A percentile compares a stretch with the other conserved stretches of the same genome.
phyloP scores from a whole-genome alignment of 768 basidiomycete species.

The Russula ochroleuca region DNA sequence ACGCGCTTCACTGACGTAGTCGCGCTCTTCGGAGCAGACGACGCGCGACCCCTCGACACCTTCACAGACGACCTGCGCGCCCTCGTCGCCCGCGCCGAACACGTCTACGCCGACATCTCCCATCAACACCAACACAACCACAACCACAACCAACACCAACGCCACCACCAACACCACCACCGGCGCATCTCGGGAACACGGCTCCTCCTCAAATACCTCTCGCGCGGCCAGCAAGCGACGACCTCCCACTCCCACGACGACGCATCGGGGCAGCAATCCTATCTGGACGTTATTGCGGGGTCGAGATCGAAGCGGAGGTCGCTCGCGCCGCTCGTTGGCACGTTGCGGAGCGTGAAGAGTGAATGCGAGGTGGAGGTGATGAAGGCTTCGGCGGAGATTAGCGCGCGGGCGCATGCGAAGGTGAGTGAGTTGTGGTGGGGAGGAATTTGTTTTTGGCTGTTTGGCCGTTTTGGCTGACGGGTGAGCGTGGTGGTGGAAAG shows the following conservation, averaged over 20 bases:
- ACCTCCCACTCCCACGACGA: no score
- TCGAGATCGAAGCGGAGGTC: conserved; percentile 44
- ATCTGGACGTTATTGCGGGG: conserved; percentile 51
- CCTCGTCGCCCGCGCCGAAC: conserved; percentile 44
- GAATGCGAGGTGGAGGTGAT: conserved; percentile 70
- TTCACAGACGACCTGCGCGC: conserved; percentile 58
- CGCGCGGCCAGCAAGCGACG: conserved; percentile 18
- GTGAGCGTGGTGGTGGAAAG: conserved; percentile 36
- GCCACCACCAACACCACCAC: not conserved
- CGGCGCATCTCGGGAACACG: not conserved
- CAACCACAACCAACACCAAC: not conserved
- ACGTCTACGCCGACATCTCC: conserved; percentile 43
- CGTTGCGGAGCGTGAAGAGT: conserved; percentile 76
- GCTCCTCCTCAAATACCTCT: conserved; percentile 29
- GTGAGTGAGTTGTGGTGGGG: conserved; percentile 46
- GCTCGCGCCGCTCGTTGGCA: conserved; percentile 66
- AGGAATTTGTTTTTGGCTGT: not conserved
- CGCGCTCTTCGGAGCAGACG: conserved; percentile 72
- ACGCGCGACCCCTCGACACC: conserved; percentile 52
- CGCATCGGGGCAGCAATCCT: conserved; percentile 18
- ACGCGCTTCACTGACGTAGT: conserved; percentile 65
- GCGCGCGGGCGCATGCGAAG: conserved; percentile 78
- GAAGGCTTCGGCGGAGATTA: conserved; percentile 84
- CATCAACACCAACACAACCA: conserved; percentile 10
- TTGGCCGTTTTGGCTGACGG: not conserved